Base-by-base conservation (phyloP, 768 basidiomycete genomes). In the Trichaptum fuscoviolaceum region DNA sequence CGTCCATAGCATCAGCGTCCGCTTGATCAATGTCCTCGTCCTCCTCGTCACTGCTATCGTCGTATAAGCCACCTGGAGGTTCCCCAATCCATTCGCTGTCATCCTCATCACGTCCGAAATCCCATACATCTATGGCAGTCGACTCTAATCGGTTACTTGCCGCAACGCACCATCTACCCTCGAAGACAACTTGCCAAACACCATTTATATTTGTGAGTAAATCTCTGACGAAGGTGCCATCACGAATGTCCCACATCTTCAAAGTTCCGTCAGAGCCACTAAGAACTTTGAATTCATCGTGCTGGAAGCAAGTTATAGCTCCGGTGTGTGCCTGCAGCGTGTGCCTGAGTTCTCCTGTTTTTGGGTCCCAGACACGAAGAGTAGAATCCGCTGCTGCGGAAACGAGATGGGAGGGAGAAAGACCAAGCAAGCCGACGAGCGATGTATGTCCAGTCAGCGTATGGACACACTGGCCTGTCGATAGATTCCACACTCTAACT, bases 261-360 rank as follows among this genome's bases (percentile, higher is more conserved):
- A 99, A 82, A 67, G 92, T 94, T 18, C 97, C 97, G 71, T 99
- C 97, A 17, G 91, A 93, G 15, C 96, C 96, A 72, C 91, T 93
- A 30, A 99, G 84, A 59, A 99, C 93, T 75, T 97, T 98, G 82
- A 93, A 94, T 75, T 99, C 96, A 75, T 99, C 96, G 70, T 97
- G 95, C 76, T 96, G 95, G 83, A 99, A 98, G 79, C 96, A 99
- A 20, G 97, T 99, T 70, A 99, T 99, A n/a, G 96, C 95, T 24
- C 96, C 96, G 7, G 91, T 91, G 75, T 99, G 96, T 0, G 93
- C 94, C 3, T 90, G 88, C 34, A 99, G 85, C 0, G 90, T 88
- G 70, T 95, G 90, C 52, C 85, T 87, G 34, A 93, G 82, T 66
- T 88, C 87, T 65, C 94, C 93, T 0, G 86, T 86, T 42, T 89